These are phyloP conservation scores for Haplosporangium sp. DNA, from an alignment of 371 early-diverging fungal genomes.

Conservation along the genomic window DNA sequence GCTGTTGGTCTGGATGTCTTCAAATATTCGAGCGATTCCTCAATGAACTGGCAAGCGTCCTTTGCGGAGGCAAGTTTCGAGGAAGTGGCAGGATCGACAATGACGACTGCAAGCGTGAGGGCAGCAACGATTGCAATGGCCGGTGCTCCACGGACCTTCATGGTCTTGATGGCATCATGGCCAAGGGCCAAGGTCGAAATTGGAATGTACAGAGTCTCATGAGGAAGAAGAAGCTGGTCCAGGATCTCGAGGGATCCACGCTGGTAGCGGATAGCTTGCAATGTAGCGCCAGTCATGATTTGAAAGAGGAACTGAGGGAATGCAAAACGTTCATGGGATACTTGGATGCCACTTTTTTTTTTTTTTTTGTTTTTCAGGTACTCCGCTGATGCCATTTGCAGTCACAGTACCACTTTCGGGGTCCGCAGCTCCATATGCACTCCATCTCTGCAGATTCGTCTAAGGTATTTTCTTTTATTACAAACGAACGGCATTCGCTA, in stretches of 20 bases:
- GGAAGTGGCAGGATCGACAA: constrained; percentile 45
- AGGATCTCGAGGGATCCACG: constrained; percentile 80
- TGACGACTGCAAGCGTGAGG: constrained; percentile 89
- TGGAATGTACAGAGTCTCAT: constrained; percentile 81
- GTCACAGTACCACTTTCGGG: constrained; percentile 5
- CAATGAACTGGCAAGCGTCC: constrained; percentile 67
- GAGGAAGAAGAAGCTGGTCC: constrained; percentile 94
- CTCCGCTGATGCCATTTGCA: constrained; percentile 11
- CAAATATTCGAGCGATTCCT: constrained; percentile 77
- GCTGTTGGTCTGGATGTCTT: constrained; percentile 95
- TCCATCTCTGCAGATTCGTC: background rate
- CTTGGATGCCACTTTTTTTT: background rate
- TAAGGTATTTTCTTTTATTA: background rate
- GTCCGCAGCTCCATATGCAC: background rate
- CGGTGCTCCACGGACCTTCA: constrained; percentile 96
- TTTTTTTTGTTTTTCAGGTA: constrained; percentile 10
- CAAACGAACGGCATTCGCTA: too few species aligned
- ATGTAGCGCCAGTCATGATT: constrained; percentile 57
- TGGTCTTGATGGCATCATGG: constrained; percentile 90
- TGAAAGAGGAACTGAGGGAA: background rate
- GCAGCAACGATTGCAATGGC: constrained; percentile 98
- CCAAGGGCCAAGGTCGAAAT: constrained; percentile 78
- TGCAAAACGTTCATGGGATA: background rate
- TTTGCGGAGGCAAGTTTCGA: constrained; percentile 25
- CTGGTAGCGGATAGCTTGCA: constrained; percentile 85